phyloP scores from a whole-genome alignment of 1,139 yeast species.

The Debaryomyces robertsiae region DNA sequence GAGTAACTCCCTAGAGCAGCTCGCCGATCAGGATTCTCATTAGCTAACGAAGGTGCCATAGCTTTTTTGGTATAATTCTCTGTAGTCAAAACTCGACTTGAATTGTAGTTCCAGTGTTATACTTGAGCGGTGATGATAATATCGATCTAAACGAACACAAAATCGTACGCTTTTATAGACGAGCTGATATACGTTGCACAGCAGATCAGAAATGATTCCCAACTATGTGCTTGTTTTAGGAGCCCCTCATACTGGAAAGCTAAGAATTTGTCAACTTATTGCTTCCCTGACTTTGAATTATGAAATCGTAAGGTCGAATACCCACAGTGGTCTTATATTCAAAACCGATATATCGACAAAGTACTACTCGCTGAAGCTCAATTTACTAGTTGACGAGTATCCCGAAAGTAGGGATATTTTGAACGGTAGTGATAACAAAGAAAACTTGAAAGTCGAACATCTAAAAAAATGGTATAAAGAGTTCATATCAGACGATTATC shows the following conservation, averaged over 20 bases:
- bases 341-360: conserved; percentile 32
- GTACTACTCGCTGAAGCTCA: conserved; percentile 34
- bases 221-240: conserved; percentile 45
- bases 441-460: conserved; percentile 15
- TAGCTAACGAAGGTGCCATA: conserved; percentile 18
- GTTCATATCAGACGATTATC: conserved; percentile 31
- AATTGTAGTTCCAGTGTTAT: too few relatives aligned
- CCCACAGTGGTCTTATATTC: conserved; percentile 44
- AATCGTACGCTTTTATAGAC: too few relatives aligned
- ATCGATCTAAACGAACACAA: too few relatives aligned
- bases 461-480: conserved; percentile 35
- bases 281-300: conserved; percentile 14
- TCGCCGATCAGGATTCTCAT: conserved; percentile 9
- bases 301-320: conserved; percentile 14
- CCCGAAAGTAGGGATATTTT: conserved; percentile 24
- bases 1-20: conserved; percentile 7
- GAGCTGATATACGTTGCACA: neutral
- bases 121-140: too few relatives aligned
- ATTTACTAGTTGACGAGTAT: conserved; percentile 42
- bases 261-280: conserved; percentile 30
- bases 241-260: conserved; percentile 40
- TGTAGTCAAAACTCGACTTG: neutral
- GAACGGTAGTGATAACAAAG: neutral
- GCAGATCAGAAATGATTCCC: conserved; percentile 22
- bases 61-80: neutral